Percentiles rank a stretch among this genome's conserved stretches.
These are phyloP conservation scores for Microbotryum saponariae DNA, from an alignment of 1,284 basidiomycete species.

Conservation along the genomic window DNA sequence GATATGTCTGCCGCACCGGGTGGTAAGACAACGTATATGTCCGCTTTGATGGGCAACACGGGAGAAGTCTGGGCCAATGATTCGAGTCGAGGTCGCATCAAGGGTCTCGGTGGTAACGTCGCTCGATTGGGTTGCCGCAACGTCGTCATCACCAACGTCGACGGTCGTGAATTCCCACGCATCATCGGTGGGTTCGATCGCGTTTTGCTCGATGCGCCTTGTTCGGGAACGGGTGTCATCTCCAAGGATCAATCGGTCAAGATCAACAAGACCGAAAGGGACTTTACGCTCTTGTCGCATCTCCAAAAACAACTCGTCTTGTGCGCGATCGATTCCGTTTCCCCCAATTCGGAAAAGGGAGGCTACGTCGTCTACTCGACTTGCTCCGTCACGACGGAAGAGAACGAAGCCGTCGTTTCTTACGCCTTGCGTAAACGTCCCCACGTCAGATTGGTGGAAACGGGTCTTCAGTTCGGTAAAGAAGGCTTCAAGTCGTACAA, in stretches of 20 bases:
- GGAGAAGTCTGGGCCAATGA: slow-evolving; percentile 98
- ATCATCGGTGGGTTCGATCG: slow-evolving; percentile 98
- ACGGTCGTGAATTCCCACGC: slow-evolving; percentile 97
- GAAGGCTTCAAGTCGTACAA: slow-evolving; percentile 85
- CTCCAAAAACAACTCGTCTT: slow-evolving; percentile 97
- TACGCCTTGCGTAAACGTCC: slow-evolving; percentile 96
- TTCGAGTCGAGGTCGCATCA: slow-evolving; percentile 86
- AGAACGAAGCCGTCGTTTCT: slow-evolving; percentile 96
- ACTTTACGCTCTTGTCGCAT: slow-evolving; percentile 89
- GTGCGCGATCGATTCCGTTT: slow-evolving; percentile 94
- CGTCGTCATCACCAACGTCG: slow-evolving; percentile 94
- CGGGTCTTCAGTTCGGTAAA: slow-evolving; percentile 85
- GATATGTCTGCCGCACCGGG: slow-evolving; percentile 99
- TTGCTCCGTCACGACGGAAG: slow-evolving; percentile 95
- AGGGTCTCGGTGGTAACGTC: slow-evolving; percentile 92
- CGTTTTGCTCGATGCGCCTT: slow-evolving; percentile 92
- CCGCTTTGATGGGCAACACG: slow-evolving; percentile 94
- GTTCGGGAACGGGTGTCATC: slow-evolving; percentile 96
- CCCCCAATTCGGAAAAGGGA: slow-evolving; percentile 78
- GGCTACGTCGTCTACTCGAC: slow-evolving; percentile 97
- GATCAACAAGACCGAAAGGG: slow-evolving; percentile 94
- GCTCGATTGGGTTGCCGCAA: slow-evolving; percentile 98
- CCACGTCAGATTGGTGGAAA: slow-evolving; percentile 88
- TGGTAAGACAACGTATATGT: slow-evolving; percentile 94
- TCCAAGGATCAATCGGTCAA: slow-evolving; percentile 97